Evolutionary conservation across 768 basidiomycete genomes (phyloP).

Genomic region (Kwoniella heveanensis): DNA sequence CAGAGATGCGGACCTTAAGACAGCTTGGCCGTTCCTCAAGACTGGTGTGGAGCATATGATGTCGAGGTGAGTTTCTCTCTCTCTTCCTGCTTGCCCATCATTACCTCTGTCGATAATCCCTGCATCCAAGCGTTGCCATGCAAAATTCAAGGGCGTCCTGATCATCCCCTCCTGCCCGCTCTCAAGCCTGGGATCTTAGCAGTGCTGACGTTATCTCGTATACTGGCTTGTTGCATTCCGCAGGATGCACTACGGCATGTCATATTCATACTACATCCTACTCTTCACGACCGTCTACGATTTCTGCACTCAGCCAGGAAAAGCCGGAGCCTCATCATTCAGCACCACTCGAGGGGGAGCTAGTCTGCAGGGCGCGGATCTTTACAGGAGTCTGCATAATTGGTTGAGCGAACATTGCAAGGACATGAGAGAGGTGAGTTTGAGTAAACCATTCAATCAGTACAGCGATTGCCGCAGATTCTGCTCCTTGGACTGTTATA

Average conservation of each 20-base stretch:
- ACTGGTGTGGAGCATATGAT: constrained; percentile 61
- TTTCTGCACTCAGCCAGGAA: constrained; percentile 68
- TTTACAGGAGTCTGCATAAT: constrained; percentile 89
- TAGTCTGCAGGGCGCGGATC: constrained; percentile 93
- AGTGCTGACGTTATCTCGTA: neutral
- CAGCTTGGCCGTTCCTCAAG: constrained; percentile 55
- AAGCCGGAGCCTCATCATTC: constrained; percentile 17
- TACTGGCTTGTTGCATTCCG: neutral
- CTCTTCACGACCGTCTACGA: constrained; percentile 95
- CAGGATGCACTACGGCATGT: constrained; percentile 55
- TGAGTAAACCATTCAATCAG: no score
- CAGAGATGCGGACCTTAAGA: constrained; percentile 49
- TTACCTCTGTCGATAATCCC: no score
- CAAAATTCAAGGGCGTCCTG: no score
- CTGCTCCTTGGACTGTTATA: no score
- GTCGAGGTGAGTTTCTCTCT: constrained; percentile 50
- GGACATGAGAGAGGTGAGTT: constrained; percentile 64
- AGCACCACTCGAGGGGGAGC: constrained; percentile 62
- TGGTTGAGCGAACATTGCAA: constrained; percentile 86
- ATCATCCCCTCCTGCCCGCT: constrained; percentile 3
- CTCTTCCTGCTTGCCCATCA: neutral
- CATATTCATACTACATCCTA: constrained; percentile 56
- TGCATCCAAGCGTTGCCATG: no score
- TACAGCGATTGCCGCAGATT: no score
- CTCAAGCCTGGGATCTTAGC: no score